Evolutionary conservation across 768 basidiomycete species (phyloP), one percentile per base, ranked within the genome.

Genomic region (Gymnopilus dilepis): DNA sequence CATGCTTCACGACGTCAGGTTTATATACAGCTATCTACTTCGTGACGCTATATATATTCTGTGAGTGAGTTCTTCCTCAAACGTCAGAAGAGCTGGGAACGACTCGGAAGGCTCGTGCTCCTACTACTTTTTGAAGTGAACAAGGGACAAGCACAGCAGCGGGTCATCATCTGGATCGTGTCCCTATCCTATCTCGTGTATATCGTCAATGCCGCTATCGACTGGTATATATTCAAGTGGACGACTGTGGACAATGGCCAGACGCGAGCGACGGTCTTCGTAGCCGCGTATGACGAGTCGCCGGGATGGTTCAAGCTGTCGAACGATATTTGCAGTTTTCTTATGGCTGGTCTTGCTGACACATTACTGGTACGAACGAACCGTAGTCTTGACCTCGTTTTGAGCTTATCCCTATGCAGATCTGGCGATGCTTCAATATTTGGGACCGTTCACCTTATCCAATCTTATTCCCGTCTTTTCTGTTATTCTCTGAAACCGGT

Each of bases 351-450:
- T 37, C 51, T 52, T 34, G 51, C 33, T 15, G 51, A 52, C 17
- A 21, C 19, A 17, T 22, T 52, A 37, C 6, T 52, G 19, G 51
- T 52, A 15, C 33, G 34, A n/a, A n/a, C n/a, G n/a, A n/a, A n/a
- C n/a, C n/a, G n/a, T n/a, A n/a, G n/a, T n/a, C n/a, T n/a, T n/a
- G n/a, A n/a, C n/a, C n/a, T n/a, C n/a, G n/a, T n/a, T n/a, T n/a
- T n/a, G n/a, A n/a, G n/a, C n/a, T n/a, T n/a, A n/a, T n/a, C n/a
- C n/a, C n/a, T n/a, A n/a, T 13, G 17, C 12, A 57, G 56, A 57
- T 57, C 19, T 57, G 56, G 56, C 42, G 56, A 34, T 57, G 56
- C 28, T 45, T 45, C 19, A 22, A 57, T 21, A 31, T 57, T 21
- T 57, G 56, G 56, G 30, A 45, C 19, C 41, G 56, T 11, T 57